Base-by-base conservation (phyloP, 129 eudicot species). In the Silybum marianum region DNA sequence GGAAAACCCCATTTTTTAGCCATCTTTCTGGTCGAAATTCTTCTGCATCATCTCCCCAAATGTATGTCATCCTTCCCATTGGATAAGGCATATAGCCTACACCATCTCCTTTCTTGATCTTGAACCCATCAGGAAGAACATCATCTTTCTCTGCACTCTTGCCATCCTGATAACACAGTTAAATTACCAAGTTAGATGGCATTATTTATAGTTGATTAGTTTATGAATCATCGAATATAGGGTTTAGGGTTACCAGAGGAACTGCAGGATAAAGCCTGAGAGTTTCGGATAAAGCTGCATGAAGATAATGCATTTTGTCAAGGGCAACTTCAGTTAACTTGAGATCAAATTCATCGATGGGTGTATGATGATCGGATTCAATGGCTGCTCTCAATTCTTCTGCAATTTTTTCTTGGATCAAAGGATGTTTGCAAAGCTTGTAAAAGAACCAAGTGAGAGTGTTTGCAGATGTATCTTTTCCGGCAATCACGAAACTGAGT, bases 281-380 rank as follows among this genome's bases (percentile, higher is more conserved):
- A 28, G 98, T 91, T 69, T 93, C 98, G 0, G 92, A 65, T 58
- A 93, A 75, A 22, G 94, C 77, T 38, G 98, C 92, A 71, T 93
- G 98, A 81, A 93, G 92, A 85, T 89, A 91, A 13, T 91, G 98
- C 94, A 91, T 93, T 73, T 81, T 91, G n/a, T 93, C 94, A 24
- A 93, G 88, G 0, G 88, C 80, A 9, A 71, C 87, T 51, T 91
- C 97, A 12, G 90, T 91, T 23, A 89, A 70, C 28, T 68, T 90
- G n/a, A 18, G 38, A 2, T 58, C 82, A 62, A 93, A 88, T 13
- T 81, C 88, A 78, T 89, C 91, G 7, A 65, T 23, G 22, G 86
- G 68, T 24, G 39, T 34, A 7, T 32, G 16, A 16, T 73, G 67
- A 42, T 78, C 68, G 1, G 73, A 73, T 73, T 85, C 84, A 1